Percentiles rank a stretch among this genome's conserved stretches.
Evolutionary conservation across 2,329 filamentous ascomycete genomes (phyloP).

Genomic region (Pseudocercospora fijiensis): DNA sequence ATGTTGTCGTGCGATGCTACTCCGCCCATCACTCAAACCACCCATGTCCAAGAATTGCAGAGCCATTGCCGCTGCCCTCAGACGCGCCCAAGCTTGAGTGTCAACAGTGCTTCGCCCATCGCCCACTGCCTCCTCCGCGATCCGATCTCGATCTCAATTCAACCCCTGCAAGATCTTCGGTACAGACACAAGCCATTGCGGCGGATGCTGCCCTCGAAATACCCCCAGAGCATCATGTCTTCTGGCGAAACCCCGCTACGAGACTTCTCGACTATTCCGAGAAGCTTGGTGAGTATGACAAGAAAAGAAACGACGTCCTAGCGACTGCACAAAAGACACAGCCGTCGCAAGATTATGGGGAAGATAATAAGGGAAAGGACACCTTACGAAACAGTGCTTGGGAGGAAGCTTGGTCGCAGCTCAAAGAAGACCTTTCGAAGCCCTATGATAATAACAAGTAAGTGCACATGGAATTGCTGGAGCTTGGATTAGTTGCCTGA

Average conservation of each 20-base stretch:
- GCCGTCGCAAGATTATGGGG: too few species aligned
- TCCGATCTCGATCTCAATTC: slow-evolving; percentile 4
- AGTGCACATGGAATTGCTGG: background rate
- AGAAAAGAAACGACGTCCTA: slow-evolving; percentile 10
- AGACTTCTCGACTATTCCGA: slow-evolving; percentile 6
- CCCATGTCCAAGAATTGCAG: slow-evolving; percentile 15
- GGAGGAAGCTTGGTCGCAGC: slow-evolving; percentile 17
- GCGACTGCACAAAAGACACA: background rate
- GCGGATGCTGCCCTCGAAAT: background rate
- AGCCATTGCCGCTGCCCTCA: slow-evolving; percentile 14
- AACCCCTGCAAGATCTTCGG: background rate
- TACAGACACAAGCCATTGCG: background rate
- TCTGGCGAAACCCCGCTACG: slow-evolving; percentile 11
- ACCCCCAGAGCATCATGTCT: slow-evolving; percentile 14
- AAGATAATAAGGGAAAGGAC: background rate
- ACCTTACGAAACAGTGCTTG: background rate
- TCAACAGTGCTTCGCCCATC: slow-evolving; percentile 14
- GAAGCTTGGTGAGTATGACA: slow-evolving; percentile 14
- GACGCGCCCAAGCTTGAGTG: slow-evolving; percentile 20
- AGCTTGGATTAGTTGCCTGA: background rate
- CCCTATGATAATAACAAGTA: background rate
- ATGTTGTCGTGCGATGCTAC: slow-evolving; percentile 18
- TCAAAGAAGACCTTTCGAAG: background rate
- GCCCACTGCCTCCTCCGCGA: background rate
- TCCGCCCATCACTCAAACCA: slow-evolving; percentile 10